phyloP scores from a whole-genome alignment of 306 rosid species.

The cucumber (Cucumis sativus) region Cucumber_9930_V3 NC_026660.2:25336501-25337000 shows the following conservation, averaged over 20 bases:
- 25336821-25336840: slow-evolving; percentile 62
- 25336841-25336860: slow-evolving; percentile 61
- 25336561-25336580: slow-evolving; percentile 57
- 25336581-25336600: slow-evolving; percentile 28
- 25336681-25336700: slow-evolving; percentile 51
- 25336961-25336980: neutral
- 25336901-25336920: neutral
- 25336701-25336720: slow-evolving; percentile 50
- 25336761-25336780: slow-evolving; percentile 40
- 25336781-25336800: slow-evolving; percentile 48
- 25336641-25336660: slow-evolving; percentile 48
- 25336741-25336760: slow-evolving; percentile 36
- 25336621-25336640: slow-evolving; percentile 45
- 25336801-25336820: slow-evolving; percentile 44
- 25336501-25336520: slow-evolving; percentile 78
- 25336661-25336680: slow-evolving; percentile 45
- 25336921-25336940: neutral
- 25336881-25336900: slow-evolving; percentile 52
- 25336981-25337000: neutral
- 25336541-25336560: slow-evolving; percentile 56
- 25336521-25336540: slow-evolving; percentile 67
- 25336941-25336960: neutral
- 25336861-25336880: slow-evolving; percentile 57
- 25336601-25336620: slow-evolving; percentile 48
- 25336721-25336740: slow-evolving; percentile 79